Base-by-base conservation (phyloP, 192 early-diverging fungal species). In the Coemansia sp. region DNA sequence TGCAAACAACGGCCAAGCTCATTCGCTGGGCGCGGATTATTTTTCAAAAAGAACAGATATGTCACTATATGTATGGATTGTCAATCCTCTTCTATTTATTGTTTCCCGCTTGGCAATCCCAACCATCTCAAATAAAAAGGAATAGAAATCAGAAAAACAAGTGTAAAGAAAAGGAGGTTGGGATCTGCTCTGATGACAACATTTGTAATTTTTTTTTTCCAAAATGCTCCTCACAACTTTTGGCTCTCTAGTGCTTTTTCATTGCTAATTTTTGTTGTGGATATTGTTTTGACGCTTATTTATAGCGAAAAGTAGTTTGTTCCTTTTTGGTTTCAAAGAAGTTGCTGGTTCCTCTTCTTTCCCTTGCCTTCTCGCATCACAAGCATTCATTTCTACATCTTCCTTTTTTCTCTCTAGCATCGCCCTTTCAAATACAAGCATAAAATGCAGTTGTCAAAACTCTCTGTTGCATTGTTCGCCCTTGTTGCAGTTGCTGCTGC, bases 401-500 rank as follows among this genome's bases (percentile, higher is more conserved):
- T 51, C 40, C 58, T 51, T 55, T 34, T 35, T 40, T 15, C 15
- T 23, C 29, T 33, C 46, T 43, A 12, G 8, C 39, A 53, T 25
- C 31, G 16, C n/a, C 23, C 35, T 39, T 53, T 23, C n/a, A 45
- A 26, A 61, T 12, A 35, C 61, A 34, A 49, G n/a, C 46, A 62
- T 45, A 43, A 43, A 59, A 74, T 74, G 72, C 66, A 74, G 58
- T 52, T 68, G 28, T 30, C 62, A 33, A 64, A 74, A 42, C 52
- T 74, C 58, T 53, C 66, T 26, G 55, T 68, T 39, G 61, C 59
- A 33, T 18, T 65, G 23, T 57, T 74, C 40, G 72, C 61, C 16
- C 33, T 68, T 20, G 66, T 62, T 26, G 61, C 49, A 18, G 28
- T 59, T 51, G 65, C 59, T 31, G 60, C 48, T 13, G 66, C 62